A percentile compares a stretch with the other conserved stretches of the same genome.
These are phyloP conservation scores for Ustilaginoidea virens DNA, from an alignment of 2,329 filamentous ascomycete genomes.

Conservation along the genomic window DNA sequence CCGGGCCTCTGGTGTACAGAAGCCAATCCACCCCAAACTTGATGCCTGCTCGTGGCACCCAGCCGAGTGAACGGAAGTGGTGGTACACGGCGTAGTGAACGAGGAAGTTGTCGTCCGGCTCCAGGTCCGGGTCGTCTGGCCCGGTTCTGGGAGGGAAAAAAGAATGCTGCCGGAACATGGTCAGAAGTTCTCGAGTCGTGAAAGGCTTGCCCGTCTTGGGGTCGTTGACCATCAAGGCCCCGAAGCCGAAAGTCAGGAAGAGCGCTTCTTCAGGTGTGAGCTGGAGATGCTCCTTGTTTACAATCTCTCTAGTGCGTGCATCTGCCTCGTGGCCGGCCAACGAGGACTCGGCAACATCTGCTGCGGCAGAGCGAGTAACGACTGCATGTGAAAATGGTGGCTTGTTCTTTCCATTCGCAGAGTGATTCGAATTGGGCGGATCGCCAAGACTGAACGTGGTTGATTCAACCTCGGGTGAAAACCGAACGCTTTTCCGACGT, in stretches of 20 bases:
- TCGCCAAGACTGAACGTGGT: conserved; percentile 40
- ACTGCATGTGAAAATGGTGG: background rate
- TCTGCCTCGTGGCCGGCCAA: background rate
- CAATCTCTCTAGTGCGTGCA: conserved; percentile 11
- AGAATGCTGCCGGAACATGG: conserved; percentile 52
- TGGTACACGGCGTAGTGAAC: conserved; percentile 84
- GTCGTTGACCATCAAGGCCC: conserved; percentile 50
- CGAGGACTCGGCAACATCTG: background rate
- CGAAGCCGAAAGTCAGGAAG: conserved; percentile 72
- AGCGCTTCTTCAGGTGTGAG: conserved; percentile 82
- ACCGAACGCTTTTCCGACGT: conserved; percentile 50
- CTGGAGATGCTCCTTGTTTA: conserved; percentile 71
- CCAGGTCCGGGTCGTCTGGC: conserved; percentile 25
- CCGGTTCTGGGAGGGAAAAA: conserved; percentile 44
- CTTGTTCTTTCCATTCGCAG: conserved; percentile 9
- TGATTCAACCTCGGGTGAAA: conserved; percentile 51
- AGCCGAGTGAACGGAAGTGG: conserved; percentile 88
- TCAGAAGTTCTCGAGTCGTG: conserved; percentile 41
- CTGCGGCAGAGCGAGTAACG: background rate
- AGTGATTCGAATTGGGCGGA: conserved; percentile 31
- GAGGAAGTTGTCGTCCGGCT: conserved; percentile 71
- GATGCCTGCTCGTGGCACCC: conserved; percentile 82
- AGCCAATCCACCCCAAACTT: conserved; percentile 94
- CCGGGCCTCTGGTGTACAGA: conserved; percentile 84
- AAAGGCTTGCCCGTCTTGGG: conserved; percentile 28